A percentile compares a stretch with the other conserved stretches of the same genome.
phyloP scores from a whole-genome alignment of 176 grass and related monocot genomes.

The Aegilops sharonensis region DNA sequence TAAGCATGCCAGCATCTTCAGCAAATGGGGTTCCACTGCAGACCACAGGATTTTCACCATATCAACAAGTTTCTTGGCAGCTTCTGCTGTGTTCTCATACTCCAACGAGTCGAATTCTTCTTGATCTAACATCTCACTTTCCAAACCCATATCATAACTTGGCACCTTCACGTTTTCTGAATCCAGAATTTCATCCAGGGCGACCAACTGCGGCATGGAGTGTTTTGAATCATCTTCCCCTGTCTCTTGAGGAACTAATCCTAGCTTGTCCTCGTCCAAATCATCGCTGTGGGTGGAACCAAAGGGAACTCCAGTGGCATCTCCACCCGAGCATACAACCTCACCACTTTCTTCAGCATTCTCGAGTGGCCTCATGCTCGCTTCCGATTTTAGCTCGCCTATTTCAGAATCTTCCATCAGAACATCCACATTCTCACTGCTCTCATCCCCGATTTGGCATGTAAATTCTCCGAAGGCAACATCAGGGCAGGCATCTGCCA shows the following conservation, averaged over 20 bases:
- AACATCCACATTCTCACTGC: background rate
- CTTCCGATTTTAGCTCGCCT: background rate
- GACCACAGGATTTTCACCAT: slow-evolving; percentile 5
- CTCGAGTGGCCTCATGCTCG: background rate
- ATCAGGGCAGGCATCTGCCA: slow-evolving; percentile 18
- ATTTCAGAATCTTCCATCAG: background rate
- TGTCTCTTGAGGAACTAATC: background rate
- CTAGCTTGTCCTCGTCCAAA: background rate
- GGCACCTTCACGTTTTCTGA: background rate
- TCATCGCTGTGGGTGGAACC: background rate
- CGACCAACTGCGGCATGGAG: background rate
- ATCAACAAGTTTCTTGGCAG: slow-evolving; percentile 9
- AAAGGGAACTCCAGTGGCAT: background rate
- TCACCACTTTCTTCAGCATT: background rate
- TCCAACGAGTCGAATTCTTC: background rate
- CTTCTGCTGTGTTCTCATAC: slow-evolving; percentile 32
- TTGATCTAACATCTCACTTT: background rate
- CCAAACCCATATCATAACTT: background rate
- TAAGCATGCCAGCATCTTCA: slow-evolving; percentile 25
- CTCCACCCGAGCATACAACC: background rate
- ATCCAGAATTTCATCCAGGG: background rate
- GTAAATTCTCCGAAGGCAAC: slow-evolving; percentile 25
- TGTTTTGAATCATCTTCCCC: background rate
- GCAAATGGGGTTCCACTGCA: slow-evolving; percentile 24
- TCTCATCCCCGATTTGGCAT: slow-evolving; percentile 16